Percentiles rank a stretch among this genome's conserved stretches.
Evolutionary conservation across 768 basidiomycete genomes (phyloP).

Genomic region (Leccinum sublutescens): DNA sequence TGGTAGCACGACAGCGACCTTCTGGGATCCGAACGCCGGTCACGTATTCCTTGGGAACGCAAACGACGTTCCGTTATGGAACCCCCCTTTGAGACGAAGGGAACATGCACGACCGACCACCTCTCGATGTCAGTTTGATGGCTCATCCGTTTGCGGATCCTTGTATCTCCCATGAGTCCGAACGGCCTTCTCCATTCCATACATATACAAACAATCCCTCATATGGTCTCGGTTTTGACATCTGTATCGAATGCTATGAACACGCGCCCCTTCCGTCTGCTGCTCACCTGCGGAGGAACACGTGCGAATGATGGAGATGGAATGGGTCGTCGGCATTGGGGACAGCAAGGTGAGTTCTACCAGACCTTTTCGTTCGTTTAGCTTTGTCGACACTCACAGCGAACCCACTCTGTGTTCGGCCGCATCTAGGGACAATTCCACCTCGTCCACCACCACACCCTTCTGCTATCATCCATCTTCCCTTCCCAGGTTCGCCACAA

Average conservation of each 20-base stretch:
- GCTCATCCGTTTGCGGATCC: constrained; percentile 16
- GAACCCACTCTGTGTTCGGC: constrained; percentile 1
- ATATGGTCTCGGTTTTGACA: constrained; percentile 69
- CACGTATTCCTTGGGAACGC: constrained; percentile 83
- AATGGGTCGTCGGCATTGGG: constrained; percentile 49
- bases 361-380: background rate
- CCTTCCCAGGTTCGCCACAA: constrained; percentile 68
- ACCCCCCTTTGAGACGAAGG: constrained; percentile 22
- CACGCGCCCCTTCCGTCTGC: constrained; percentile 70
- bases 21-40: constrained; percentile 57
- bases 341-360: constrained; percentile 13
- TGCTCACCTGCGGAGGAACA: constrained; percentile 73
- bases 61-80: constrained; percentile 66
- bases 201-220: constrained; percentile 40
- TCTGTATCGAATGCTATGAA: constrained; percentile 89
- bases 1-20: constrained; percentile 38
- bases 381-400: constrained; percentile 4
- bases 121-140: background rate
- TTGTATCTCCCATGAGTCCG: constrained; percentile 10
- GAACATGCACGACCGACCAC: background rate
- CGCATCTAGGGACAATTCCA: constrained; percentile 31
- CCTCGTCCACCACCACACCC: constrained; percentile 71
- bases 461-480: constrained; percentile 67
- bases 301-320: constrained; percentile 57
- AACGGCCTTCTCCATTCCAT: constrained; percentile 35